Percentiles rank a stretch among this genome's conserved stretches.
Conservation (phyloP, 140 eudicot genomes). For the Cichorium intybus region DNA sequence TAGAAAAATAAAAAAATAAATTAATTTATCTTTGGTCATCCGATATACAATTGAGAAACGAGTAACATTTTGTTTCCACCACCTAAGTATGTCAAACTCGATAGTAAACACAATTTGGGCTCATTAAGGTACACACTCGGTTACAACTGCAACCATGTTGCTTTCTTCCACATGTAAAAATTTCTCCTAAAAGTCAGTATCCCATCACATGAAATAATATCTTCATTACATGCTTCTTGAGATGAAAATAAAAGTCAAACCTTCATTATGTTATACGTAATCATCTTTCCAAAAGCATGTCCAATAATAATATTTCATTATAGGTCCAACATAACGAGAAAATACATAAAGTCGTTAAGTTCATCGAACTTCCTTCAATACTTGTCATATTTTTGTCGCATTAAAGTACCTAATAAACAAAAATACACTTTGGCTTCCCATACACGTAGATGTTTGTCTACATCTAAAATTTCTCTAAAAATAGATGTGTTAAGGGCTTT, state of each 20-base stretch:
- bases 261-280: neutral
- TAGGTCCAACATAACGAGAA: neutral
- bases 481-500: neutral
- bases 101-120: neutral
- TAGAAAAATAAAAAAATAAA: neutral
- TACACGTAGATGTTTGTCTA: conserved; percentile 8
- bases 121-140: neutral
- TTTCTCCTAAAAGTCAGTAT: neutral
- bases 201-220: neutral
- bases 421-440: neutral
- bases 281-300: no score
- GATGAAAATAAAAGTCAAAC: neutral
- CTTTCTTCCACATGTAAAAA: neutral
- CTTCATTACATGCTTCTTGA: neutral
- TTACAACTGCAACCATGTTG: neutral
- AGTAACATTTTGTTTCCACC: neutral
- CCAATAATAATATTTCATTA: conserved; percentile 1
- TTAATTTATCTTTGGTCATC: neutral
- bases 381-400: neutral
- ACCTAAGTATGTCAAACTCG: neutral
- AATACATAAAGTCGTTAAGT: conserved; percentile 4
- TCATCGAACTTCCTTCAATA: neutral
- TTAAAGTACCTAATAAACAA: neutral
- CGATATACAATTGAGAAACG: neutral
- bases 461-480: conserved; percentile 6